Evolutionary conservation across 306 rosid genomes (phyloP).

Genomic region (Hippophae gyantsensis): DNA sequence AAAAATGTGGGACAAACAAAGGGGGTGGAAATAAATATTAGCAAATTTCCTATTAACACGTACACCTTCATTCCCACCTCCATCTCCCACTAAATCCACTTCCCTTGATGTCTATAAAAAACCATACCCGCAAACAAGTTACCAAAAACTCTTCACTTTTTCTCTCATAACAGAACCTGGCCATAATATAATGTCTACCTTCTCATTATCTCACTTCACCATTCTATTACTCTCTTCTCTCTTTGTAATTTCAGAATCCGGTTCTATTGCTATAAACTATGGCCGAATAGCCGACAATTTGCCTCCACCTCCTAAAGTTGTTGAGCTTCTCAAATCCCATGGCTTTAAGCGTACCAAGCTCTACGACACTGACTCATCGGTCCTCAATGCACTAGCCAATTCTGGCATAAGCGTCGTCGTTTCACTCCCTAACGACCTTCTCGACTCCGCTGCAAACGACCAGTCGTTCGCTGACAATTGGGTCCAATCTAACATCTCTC

Average conservation of each 20-base stretch:
- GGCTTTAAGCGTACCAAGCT: conserved; percentile 57
- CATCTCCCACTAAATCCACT: conserved; percentile 13
- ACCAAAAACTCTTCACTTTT: not conserved
- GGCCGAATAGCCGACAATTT: conserved; percentile 61
- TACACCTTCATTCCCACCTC: conserved; percentile 9
- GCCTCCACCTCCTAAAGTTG: conserved; percentile 52
- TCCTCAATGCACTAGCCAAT: conserved; percentile 48
- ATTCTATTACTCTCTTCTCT: conserved; percentile 13
- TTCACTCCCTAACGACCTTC: conserved; percentile 66
- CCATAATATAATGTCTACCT: conserved; percentile 30
- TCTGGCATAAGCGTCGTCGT: conserved; percentile 43
- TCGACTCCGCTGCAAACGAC: conserved; percentile 46
- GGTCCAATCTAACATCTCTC: conserved; percentile 53
- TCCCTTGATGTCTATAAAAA: conserved; percentile 25
- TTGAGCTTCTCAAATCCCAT: conserved; percentile 45
- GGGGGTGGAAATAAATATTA: not conserved
- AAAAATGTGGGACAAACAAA: not conserved
- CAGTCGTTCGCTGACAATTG: conserved; percentile 62
- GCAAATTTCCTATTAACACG: not conserved
- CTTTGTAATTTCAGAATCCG: conserved; percentile 27
- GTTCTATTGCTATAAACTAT: conserved; percentile 65
- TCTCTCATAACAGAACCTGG: conserved; percentile 19
- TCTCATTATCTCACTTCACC: conserved; percentile 4
- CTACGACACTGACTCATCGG: conserved; percentile 58
- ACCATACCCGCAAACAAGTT: not conserved